phyloP scores from a whole-genome alignment of 2,329 filamentous ascomycete genomes.

The Alternaria consortialis region DNA sequence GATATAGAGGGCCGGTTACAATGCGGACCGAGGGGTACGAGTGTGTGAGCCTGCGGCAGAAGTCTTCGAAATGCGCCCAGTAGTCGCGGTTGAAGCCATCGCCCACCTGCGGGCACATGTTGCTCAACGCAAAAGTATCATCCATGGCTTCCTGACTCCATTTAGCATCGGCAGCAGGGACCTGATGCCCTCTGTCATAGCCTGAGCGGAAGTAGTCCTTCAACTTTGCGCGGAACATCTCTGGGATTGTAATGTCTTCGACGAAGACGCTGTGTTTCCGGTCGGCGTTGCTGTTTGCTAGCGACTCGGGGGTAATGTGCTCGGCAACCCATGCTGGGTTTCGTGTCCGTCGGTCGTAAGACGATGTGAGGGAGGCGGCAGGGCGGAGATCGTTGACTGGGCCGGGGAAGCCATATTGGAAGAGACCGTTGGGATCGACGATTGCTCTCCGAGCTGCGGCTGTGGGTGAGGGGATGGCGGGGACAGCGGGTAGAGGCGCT shows the following conservation, averaged over 20 bases:
- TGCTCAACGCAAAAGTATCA: slow-evolving; percentile 89
- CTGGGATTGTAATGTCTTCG: slow-evolving; percentile 82
- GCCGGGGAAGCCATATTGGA: slow-evolving; percentile 80
- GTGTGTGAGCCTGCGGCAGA: slow-evolving; percentile 83
- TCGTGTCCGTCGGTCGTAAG: slow-evolving; percentile 87
- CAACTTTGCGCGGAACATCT: slow-evolving; percentile 86
- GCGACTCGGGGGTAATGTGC: slow-evolving; percentile 91
- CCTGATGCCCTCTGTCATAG: slow-evolving; percentile 96
- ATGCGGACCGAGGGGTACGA: slow-evolving; percentile 88
- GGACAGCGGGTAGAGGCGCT: slow-evolving; percentile 34
- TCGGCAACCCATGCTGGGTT: slow-evolving; percentile 94
- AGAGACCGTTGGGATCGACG: slow-evolving; percentile 61
- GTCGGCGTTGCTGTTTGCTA: slow-evolving; percentile 78
- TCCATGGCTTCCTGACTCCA: slow-evolving; percentile 96
- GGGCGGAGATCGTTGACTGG: slow-evolving; percentile 83
- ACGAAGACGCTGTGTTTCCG: slow-evolving; percentile 83
- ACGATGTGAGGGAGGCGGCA: slow-evolving; percentile 80
- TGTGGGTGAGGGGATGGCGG: slow-evolving; percentile 37
- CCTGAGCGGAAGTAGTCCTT: slow-evolving; percentile 95
- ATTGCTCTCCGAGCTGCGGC: slow-evolving; percentile 38
- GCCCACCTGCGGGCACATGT: slow-evolving; percentile 98
- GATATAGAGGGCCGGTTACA: slow-evolving; percentile 91
- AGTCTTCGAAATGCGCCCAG: slow-evolving; percentile 99
- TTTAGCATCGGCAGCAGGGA: slow-evolving; percentile 94
- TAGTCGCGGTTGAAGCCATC: slow-evolving; percentile 99